Conservation (phyloP, 345 rosid genomes). For the Murraya paniculata region DNA sequence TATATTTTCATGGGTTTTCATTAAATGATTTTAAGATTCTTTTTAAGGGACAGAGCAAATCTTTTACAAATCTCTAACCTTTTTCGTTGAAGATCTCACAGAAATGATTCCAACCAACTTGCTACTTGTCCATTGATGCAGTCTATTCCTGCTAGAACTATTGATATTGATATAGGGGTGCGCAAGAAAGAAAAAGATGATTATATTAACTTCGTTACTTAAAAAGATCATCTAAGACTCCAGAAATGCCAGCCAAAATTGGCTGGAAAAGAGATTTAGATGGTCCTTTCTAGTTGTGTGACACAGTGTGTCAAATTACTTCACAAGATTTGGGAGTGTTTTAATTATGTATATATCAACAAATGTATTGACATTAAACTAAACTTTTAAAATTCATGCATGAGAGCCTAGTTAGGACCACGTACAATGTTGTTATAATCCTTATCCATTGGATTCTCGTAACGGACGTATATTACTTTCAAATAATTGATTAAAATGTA, state of each 20-base stretch:
- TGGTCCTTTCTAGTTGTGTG: background rate
- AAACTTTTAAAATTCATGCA: too few species aligned
- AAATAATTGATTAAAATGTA: too few species aligned
- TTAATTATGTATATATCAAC: too few species aligned
- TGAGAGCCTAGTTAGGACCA: too few species aligned
- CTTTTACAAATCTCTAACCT: conserved; percentile 16
- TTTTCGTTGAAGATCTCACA: conserved; percentile 6
- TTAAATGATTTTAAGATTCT: conserved; percentile 1
- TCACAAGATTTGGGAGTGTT: background rate
- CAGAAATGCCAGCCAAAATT: background rate
- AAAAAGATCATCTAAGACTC: background rate
- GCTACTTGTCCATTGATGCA: background rate
- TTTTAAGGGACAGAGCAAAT: background rate
- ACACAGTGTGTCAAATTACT: background rate
- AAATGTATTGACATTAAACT: too few species aligned
- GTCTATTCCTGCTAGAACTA: background rate
- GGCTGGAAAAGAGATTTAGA: background rate
- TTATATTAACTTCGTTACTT: too few species aligned
- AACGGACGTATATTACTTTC: too few species aligned
- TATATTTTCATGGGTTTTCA: background rate
- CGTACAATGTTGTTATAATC: too few species aligned
- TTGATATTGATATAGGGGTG: background rate
- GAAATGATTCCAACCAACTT: conserved; percentile 8
- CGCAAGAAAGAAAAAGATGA: too few species aligned
- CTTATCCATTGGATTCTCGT: too few species aligned